phyloP scores from a whole-genome alignment of 2,329 filamentous ascomycete species.

The Hyphodiscus sp. region DNA sequence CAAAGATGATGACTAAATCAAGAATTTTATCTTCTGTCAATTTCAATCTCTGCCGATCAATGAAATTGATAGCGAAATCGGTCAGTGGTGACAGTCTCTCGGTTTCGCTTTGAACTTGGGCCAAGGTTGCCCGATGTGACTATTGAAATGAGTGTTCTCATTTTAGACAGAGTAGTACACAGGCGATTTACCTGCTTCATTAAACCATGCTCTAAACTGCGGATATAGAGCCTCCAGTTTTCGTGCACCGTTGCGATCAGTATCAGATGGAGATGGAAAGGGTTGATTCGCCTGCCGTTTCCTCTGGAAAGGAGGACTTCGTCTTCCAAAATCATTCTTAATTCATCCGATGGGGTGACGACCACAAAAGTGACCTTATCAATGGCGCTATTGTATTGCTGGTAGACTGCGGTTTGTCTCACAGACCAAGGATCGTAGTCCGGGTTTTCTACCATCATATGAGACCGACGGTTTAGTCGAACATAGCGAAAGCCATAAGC shows the following conservation, averaged over 20 bases:
- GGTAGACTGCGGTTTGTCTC: slow-evolving; percentile 13
- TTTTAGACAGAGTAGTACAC: neutral
- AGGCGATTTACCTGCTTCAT: neutral
- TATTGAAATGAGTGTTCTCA: neutral
- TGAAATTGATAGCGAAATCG: slow-evolving; percentile 15
- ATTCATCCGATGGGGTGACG: slow-evolving; percentile 6
- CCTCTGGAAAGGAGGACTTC: neutral
- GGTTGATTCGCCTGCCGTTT: neutral
- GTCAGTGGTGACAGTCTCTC: slow-evolving; percentile 11
- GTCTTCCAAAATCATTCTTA: neutral
- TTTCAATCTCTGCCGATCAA: slow-evolving; percentile 18
- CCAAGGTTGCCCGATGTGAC: slow-evolving; percentile 8
- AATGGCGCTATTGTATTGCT: slow-evolving; percentile 6
- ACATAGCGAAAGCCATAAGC: slow-evolving; percentile 15
- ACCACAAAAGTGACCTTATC: slow-evolving; percentile 6
- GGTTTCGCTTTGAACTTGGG: slow-evolving; percentile 7
- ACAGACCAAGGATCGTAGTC: slow-evolving; percentile 18
- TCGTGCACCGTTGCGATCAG: slow-evolving; percentile 9
- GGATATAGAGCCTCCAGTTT: slow-evolving; percentile 14
- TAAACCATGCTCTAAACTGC: slow-evolving; percentile 3
- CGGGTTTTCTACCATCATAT: neutral
- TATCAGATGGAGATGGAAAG: slow-evolving; percentile 14
- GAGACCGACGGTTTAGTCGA: slow-evolving; percentile 5
- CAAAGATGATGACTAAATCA: slow-evolving; percentile 18
- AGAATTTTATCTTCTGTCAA: slow-evolving; percentile 17